phyloP scores from a whole-genome alignment of 108 stramenopile species.

The Chaetoceros tenuissimus region DNA sequence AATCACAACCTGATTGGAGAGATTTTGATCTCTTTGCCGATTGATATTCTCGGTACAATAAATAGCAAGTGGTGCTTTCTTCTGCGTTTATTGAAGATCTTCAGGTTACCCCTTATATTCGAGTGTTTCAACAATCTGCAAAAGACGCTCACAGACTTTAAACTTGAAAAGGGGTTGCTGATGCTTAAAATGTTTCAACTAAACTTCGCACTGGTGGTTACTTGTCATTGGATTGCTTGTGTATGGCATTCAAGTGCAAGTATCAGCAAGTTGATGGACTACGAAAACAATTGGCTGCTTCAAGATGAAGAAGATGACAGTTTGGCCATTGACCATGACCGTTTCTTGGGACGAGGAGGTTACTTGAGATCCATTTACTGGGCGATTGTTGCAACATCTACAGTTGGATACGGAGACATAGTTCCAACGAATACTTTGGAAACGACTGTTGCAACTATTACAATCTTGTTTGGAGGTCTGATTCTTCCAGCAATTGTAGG shows the following conservation, averaged over 20 bases:
- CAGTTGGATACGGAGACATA: constrained; percentile 48
- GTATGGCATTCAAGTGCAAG: constrained; percentile 20
- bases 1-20: constrained; percentile 9
- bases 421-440: constrained; percentile 32
- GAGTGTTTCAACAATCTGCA: constrained; percentile 12
- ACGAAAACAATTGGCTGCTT: constrained; percentile 17
- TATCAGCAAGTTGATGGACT: constrained; percentile 5
- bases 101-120: constrained; percentile 18
- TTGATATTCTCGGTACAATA: constrained; percentile 16
- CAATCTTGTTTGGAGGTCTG: constrained; percentile 37
- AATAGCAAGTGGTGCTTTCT: constrained; percentile 7
- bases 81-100: constrained; percentile 20
- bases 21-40: constrained; percentile 15
- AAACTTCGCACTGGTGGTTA: constrained; percentile 24
- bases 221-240: constrained; percentile 35
- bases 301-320: constrained; percentile 20
- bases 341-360: constrained; percentile 16
- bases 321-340: constrained; percentile 18
- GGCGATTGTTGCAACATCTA: constrained; percentile 34
- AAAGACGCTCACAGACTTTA: constrained; percentile 29
- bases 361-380: constrained; percentile 41
- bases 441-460: constrained; percentile 23
- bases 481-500: constrained; percentile 41
- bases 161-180: constrained; percentile 52
- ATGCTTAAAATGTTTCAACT: constrained; percentile 17